A percentile compares a stretch with the other conserved stretches of the same genome.
Conservation (phyloP, 371 early-diverging fungal genomes). For the Nematocida sp. region DNA sequence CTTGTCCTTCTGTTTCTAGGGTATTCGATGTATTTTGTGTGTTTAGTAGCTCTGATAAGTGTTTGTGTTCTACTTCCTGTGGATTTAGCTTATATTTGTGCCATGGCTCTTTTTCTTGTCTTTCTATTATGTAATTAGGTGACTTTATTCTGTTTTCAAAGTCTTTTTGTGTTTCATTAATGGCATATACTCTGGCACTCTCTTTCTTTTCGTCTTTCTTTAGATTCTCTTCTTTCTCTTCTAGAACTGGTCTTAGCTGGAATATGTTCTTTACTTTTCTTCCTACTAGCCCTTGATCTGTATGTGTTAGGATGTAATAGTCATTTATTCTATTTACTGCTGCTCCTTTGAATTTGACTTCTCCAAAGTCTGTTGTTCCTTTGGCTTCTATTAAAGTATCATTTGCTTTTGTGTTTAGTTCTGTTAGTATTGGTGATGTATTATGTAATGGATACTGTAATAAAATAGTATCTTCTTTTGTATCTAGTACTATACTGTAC, state of each 20-base stretch:
- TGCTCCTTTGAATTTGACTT: neutral
- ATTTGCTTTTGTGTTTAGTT: slow-evolving; percentile 5
- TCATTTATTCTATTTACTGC: slow-evolving; percentile 6
- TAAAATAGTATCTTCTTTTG: neutral
- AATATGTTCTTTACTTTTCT: slow-evolving; percentile 9
- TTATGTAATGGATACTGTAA: slow-evolving; percentile 27
- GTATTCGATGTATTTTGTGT: no score
- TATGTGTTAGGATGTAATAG: slow-evolving; percentile 9
- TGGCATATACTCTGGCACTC: slow-evolving; percentile 3
- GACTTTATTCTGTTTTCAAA: slow-evolving; percentile 33
- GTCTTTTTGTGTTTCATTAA: slow-evolving; percentile 40
- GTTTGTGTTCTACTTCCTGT: neutral
- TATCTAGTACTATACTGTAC: slow-evolving; percentile 30
- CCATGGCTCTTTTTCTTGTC: slow-evolving; percentile 27
- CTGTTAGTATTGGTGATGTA: neutral
- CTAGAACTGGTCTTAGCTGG: slow-evolving; percentile 34
- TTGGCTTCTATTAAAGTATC: neutral
- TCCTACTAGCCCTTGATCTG: neutral
- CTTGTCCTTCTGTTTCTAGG: neutral
- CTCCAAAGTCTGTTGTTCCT: neutral
- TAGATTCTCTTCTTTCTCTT: slow-evolving; percentile 32
- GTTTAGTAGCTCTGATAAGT: no score
- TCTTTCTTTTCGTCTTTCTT: slow-evolving; percentile 38
- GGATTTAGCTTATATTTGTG: neutral
- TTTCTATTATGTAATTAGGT: slow-evolving; percentile 39